Evolutionary conservation across 148 eudicot genomes (phyloP).

Genomic region (Camellia granthamiana): DNA sequence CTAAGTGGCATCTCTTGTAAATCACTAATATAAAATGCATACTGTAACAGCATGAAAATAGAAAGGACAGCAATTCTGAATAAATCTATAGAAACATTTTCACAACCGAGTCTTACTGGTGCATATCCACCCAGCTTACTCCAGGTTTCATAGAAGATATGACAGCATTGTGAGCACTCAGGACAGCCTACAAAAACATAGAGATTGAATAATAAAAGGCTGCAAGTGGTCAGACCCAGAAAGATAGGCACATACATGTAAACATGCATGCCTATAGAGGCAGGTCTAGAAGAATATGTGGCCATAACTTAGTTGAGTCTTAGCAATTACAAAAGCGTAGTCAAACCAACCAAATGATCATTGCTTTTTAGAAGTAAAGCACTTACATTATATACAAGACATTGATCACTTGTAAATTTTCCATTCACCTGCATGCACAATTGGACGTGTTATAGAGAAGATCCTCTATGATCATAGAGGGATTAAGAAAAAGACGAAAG

Average conservation of each 20-base stretch:
- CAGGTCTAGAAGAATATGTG: neutral
- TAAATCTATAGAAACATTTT: neutral
- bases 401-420: conserved; percentile 75
- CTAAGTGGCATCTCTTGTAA: neutral
- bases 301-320: conserved; percentile 1
- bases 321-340: neutral
- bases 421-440: conserved; percentile 74
- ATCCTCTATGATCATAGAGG: neutral
- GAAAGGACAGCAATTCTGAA: neutral
- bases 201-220: neutral
- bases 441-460: conserved; percentile 12
- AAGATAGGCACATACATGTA: neutral
- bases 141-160: conserved; percentile 89
- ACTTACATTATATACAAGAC: conserved; percentile 85
- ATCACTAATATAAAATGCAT: neutral
- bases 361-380: conserved; percentile 7
- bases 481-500: neutral
- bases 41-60: conserved; percentile 1
- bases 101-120: conserved; percentile 53
- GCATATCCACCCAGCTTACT: conserved; percentile 95
- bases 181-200: conserved; percentile 73
- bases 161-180: conserved; percentile 89
- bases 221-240: neutral
- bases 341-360: neutral
- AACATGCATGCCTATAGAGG: neutral